A percentile compares a stretch with the other conserved stretches of the same genome.
These are phyloP conservation scores for Antitrichia curtipendula DNA, from an alignment of 225 moss, liverwort and hornwort species.

Conservation along the genomic window DNA sequence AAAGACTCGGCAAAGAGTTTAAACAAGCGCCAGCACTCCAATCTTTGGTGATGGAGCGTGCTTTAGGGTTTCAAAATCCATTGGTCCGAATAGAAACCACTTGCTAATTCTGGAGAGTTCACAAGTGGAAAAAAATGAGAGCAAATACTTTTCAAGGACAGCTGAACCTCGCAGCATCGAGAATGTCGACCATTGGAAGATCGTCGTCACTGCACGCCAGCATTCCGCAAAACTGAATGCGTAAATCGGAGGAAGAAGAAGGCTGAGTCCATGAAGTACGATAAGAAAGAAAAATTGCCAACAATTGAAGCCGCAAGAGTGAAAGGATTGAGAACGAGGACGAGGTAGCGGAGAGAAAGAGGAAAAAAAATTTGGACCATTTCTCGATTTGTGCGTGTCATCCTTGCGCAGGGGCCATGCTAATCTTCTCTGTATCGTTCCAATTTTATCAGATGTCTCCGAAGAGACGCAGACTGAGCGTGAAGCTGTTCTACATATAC, in stretches of 20 bases:
- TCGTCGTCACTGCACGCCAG: not conserved
- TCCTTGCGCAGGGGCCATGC: slow-evolving; percentile 95
- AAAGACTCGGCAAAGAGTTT: not conserved
- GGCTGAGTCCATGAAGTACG: not conserved
- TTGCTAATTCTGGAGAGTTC: slow-evolving; percentile 27
- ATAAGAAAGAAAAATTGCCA: not conserved
- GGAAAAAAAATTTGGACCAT: slow-evolving; percentile 48
- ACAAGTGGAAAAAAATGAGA: slow-evolving; percentile 22
- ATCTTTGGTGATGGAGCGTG: not conserved
- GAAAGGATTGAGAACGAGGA: not conserved
- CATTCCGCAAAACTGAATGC: not conserved
- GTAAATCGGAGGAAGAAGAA: not conserved
- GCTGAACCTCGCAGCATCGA: not conserved
- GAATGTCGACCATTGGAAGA: not conserved
- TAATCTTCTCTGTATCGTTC: slow-evolving; percentile 94
- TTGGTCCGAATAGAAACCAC: slow-evolving; percentile 35
- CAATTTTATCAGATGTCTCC: slow-evolving; percentile 88
- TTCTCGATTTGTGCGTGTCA: slow-evolving; percentile 86
- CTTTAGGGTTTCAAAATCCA: not conserved
- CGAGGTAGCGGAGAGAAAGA: not conserved
- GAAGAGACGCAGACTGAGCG: not conserved
- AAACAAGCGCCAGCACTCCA: not conserved
- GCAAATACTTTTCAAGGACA: not conserved
- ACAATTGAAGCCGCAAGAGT: not conserved
- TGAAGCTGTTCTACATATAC: not conserved